Evolutionary conservation across 257 asterid species (phyloP).

Genomic region (Petrea volubilis): DNA sequence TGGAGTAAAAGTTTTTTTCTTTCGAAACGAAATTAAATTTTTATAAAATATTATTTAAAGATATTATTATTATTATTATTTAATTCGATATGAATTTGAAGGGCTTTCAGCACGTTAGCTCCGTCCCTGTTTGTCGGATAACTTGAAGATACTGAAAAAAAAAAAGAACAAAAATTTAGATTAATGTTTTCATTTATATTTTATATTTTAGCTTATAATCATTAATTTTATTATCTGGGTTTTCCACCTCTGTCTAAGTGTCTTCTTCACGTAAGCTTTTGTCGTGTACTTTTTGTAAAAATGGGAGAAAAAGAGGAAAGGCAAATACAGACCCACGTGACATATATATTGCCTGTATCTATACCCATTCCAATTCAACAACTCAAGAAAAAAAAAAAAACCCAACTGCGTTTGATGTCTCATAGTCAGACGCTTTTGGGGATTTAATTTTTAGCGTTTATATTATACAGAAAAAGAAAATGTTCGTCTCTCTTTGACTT

Average conservation of each 20-base stretch:
- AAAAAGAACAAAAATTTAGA: background rate
- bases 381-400: slow-evolving; percentile 8
- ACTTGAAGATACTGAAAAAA: background rate
- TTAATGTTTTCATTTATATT: no score
- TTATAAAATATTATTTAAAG: no score
- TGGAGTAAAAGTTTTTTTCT: no score
- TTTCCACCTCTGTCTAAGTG: background rate
- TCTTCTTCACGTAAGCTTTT: slow-evolving; percentile 25
- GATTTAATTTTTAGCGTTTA: slow-evolving; percentile 25
- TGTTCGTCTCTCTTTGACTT: slow-evolving; percentile 36
- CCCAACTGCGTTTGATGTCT: slow-evolving; percentile 54
- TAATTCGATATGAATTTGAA: no score
- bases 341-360: background rate
- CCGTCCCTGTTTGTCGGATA: no score
- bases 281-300: slow-evolving; percentile 13
- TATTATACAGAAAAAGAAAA: slow-evolving; percentile 11
- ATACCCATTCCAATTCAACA: slow-evolving; percentile 23
- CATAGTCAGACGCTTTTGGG: slow-evolving; percentile 59
- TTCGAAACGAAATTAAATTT: no score
- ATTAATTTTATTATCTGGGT: background rate
- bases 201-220: background rate
- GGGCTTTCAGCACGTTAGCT: no score
- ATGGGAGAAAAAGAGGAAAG: slow-evolving; percentile 5
- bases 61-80: no score
- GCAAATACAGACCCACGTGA: slow-evolving; percentile 33